Evolutionary conservation across 371 early-diverging fungal species (phyloP).

Genomic region (Dichotomocladium elegans): DNA sequence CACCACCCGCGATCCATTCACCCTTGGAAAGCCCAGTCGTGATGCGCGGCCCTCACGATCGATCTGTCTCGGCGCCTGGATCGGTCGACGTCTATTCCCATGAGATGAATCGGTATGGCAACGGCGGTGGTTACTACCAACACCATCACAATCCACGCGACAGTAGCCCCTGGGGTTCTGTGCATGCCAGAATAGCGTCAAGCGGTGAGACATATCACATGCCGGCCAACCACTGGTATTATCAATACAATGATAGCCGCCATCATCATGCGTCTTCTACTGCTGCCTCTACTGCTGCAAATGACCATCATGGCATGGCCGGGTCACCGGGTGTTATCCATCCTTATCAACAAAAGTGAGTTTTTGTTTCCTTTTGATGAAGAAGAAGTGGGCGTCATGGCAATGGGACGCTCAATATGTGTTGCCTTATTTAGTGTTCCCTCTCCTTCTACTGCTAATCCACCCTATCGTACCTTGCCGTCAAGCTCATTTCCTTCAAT

Average conservation of each 20-base stretch:
- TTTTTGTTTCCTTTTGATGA: not conserved
- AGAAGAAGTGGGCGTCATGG: not conserved
- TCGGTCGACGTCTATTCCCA: slow-evolving; percentile 5
- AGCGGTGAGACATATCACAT: slow-evolving; percentile 4
- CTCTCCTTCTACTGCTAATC: not conserved
- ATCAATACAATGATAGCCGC: slow-evolving; percentile 1
- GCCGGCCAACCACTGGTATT: slow-evolving; percentile 5
- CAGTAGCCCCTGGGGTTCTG: not conserved
- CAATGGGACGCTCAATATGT: not conserved
- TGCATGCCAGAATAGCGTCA: slow-evolving; percentile 5
- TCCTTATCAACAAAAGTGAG: not conserved
- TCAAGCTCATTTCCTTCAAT: not conserved
- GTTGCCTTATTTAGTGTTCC: too few relatives aligned
- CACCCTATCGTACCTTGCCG: not conserved
- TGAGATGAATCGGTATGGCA: slow-evolving; percentile 4
- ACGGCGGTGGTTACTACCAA: too few relatives aligned
- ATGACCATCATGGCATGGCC: not conserved
- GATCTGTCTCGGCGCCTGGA: slow-evolving; percentile 10
- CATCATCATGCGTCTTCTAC: not conserved
- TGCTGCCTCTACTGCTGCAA: not conserved
- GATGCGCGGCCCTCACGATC: slow-evolving; percentile 5
- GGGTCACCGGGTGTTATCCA: not conserved
- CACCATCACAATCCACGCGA: not conserved
- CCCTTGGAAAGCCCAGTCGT: not conserved
- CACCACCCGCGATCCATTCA: not conserved